phyloP scores from a whole-genome alignment of 345 rosid species.

The Microcos paniculata region DNA sequence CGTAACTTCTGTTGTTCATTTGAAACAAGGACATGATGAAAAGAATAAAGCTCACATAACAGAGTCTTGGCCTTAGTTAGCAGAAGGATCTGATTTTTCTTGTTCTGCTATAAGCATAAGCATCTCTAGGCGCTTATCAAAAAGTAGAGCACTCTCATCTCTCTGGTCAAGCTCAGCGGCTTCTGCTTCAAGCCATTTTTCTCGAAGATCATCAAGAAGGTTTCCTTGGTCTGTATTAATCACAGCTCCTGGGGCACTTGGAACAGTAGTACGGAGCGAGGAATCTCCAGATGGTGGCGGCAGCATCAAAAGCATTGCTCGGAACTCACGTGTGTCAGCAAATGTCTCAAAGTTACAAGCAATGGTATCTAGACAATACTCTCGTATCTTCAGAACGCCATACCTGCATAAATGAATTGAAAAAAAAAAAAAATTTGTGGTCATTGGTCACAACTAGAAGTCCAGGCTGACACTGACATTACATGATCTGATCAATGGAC shows the following conservation, averaged over 20 bases:
- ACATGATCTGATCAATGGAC: not conserved
- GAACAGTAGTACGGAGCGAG: slow-evolving; percentile 78
- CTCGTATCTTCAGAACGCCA: slow-evolving; percentile 85
- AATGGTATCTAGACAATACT: slow-evolving; percentile 75
- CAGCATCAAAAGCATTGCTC: slow-evolving; percentile 84
- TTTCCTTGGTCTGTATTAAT: slow-evolving; percentile 70
- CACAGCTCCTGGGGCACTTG: slow-evolving; percentile 88
- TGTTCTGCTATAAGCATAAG: slow-evolving; percentile 75
- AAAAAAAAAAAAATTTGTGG: slow-evolving; percentile 13
- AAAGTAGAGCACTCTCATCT: slow-evolving; percentile 86
- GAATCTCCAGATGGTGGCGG: slow-evolving; percentile 98
- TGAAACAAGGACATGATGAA: not conserved
- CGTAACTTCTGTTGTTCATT: not conserved
- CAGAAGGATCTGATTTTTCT: slow-evolving; percentile 44
- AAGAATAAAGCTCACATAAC: slow-evolving; percentile 17
- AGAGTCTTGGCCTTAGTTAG: slow-evolving; percentile 24
- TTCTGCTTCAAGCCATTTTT: slow-evolving; percentile 98
- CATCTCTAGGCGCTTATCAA: slow-evolving; percentile 85
- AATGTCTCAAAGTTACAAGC: slow-evolving; percentile 93
- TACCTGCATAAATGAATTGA: slow-evolving; percentile 53
- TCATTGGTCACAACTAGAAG: not conserved
- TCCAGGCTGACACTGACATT: not conserved
- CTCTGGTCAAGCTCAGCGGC: slow-evolving; percentile 95
- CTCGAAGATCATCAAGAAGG: slow-evolving; percentile 87
- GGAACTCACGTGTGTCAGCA: slow-evolving; percentile 72